These are phyloP conservation scores for Paecilomyces sp. DNA, from an alignment of 2,329 filamentous ascomycete species.

Conservation along the genomic window DNA sequence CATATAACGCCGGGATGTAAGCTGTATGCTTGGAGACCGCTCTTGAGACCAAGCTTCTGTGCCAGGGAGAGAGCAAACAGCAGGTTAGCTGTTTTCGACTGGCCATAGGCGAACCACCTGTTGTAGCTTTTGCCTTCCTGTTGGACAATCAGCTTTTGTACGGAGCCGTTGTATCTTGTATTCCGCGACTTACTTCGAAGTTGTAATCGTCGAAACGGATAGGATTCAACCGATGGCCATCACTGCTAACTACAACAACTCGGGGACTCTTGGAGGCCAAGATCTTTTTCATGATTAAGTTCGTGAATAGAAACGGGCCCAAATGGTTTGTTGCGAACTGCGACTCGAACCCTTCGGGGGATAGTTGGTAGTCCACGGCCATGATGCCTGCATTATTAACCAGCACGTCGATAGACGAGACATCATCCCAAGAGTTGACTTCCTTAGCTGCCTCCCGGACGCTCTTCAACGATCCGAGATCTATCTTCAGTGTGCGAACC, in stretches of 20 bases:
- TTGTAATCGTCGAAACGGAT: constrained; percentile 40
- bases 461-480: constrained; percentile 23
- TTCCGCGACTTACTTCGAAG: constrained; percentile 26
- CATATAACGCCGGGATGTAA: constrained; percentile 5
- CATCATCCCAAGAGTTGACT: constrained; percentile 19
- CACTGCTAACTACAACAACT: constrained; percentile 40
- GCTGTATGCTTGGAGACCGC: constrained; percentile 3
- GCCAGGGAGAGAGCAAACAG: constrained; percentile 4
- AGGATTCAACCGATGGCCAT: constrained; percentile 36
- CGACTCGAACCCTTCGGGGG: constrained; percentile 30
- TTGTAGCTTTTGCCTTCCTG: constrained; percentile 4
- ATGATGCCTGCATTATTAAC: constrained; percentile 40
- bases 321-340: constrained; percentile 34
- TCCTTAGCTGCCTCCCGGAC: constrained; percentile 24
- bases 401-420: constrained; percentile 30
- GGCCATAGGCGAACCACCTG: constrained; percentile 6
- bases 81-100: constrained; percentile 6
- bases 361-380: constrained; percentile 18
- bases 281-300: constrained; percentile 28
- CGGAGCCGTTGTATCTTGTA: background rate
- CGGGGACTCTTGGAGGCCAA: constrained; percentile 18
- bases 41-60: constrained; percentile 4
- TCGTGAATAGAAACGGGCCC: constrained; percentile 34
- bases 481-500: constrained; percentile 21
- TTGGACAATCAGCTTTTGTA: background rate